Base-by-base conservation (phyloP, 2,329 filamentous ascomycete genomes). In the Xylariaceae sp. region DNA sequence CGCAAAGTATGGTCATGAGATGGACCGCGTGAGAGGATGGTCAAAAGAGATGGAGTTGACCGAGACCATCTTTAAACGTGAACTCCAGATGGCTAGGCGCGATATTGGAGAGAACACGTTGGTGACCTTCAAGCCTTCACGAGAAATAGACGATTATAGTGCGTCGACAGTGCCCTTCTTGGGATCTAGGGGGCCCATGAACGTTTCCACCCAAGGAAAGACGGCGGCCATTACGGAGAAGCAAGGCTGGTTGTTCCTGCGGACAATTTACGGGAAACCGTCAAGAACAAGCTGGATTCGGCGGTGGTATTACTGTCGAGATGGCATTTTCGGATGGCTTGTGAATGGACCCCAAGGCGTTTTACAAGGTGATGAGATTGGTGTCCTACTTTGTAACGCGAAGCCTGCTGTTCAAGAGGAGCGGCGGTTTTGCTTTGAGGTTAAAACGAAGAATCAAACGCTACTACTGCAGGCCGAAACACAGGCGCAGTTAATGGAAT, bases 291-390 rank as follows among this genome's bases (percentile, higher is more conserved):
- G 84, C 33, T 99, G 94, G 94, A 82, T 91, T 21, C 84, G 91
- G 55, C 83, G 93, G 47, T 99, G 94, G 94, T 96, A 94, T 68
- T 97, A 96, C 70, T 88, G 96, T 63, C 92, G 93, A 60, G 88
- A 96, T 67, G 93, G 94, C 32, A 94, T 97, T 53, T 97, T 99
- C 72, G 94, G 94, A 18, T 97, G 92, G 85, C 80, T 99, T 4
- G 83, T 94, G 16, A 92, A 95, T 65, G 89, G 90, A 3, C 78
- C 85, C 0, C 85, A 92, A 53, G 93, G 92, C 27, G 94, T 99
- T 18, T 85, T 97, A 63, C 93, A 97, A 70, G 96, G 92, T 40
- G 94, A 99, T 66, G 92, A 96, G 74, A 96, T 96, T 56, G 94
- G 94, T 33, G 92, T 99, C 3, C 75, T 99, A 46, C 84, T 99